These are phyloP conservation scores for Claviceps arundinis DNA, from an alignment of 2,329 filamentous ascomycete genomes.

Conservation along the genomic window DNA sequence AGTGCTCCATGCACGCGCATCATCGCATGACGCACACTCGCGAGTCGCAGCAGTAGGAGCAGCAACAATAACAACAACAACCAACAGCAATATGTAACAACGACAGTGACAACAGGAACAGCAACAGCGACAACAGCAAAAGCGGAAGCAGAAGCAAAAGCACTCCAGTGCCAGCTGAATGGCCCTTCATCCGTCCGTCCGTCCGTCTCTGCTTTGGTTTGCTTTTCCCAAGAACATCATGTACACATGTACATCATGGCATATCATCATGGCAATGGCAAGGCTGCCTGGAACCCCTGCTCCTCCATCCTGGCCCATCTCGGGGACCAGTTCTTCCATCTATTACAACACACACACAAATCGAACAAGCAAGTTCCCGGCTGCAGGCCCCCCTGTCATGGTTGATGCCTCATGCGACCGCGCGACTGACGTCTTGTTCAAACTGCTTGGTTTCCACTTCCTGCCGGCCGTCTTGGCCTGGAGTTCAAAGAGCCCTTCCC, in stretches of 20 bases:
- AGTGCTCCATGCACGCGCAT: not conserved
- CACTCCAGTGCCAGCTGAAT: conserved; percentile 7
- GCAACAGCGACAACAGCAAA: conserved; percentile 2
- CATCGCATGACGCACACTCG: not conserved
- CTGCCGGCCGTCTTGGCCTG: not conserved
- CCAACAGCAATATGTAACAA: not conserved
- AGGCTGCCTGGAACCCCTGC: conserved; percentile 5
- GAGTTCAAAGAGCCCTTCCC: not conserved
- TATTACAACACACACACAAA: conserved; percentile 2
- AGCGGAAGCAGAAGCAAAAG: not conserved
- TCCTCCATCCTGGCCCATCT: conserved; percentile 4
- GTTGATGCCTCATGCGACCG: conserved; percentile 8
- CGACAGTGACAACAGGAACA: not conserved
- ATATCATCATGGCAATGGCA: not conserved
- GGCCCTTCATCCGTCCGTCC: not conserved
- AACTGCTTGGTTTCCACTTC: conserved; percentile 2
- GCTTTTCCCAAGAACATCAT: not conserved
- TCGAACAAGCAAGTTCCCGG: conserved; percentile 15
- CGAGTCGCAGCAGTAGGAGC: conserved; percentile 4
- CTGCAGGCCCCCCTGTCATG: conserved; percentile 13
- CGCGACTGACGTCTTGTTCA: conserved; percentile 6
- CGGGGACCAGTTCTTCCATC: not conserved
- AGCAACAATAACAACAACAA: not conserved
- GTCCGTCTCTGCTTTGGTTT: not conserved
- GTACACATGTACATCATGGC: not conserved